Base-by-base conservation (phyloP, 2,329 filamentous ascomycete species). In the Neofusicoccum cordaticola region DNA sequence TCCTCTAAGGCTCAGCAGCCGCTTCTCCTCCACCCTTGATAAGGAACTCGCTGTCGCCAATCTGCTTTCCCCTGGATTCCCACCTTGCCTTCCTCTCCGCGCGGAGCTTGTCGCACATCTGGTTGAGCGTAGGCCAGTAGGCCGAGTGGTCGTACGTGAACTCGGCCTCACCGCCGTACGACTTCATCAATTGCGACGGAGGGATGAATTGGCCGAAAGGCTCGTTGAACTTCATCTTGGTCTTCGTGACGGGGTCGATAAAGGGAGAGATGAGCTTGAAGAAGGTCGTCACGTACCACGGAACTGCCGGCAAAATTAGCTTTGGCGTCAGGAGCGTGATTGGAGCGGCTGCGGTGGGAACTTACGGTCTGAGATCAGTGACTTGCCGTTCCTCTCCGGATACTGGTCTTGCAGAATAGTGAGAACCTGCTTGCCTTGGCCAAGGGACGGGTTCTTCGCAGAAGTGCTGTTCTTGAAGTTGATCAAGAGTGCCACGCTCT, bases 171-270 rank as follows among this genome's bases (percentile, higher is more conserved):
- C 95, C 94, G 53, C 89, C 88, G 71, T 90, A 88, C 65, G 88
- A 84, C 71, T 88, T 89, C 88, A 92, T 90, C 62, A 99, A 86
- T 76, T 98, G 94, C 71, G 89, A 84, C 7, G 88, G 79, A 4
- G 93, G 93, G 19, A 99, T 90, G 75, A 93, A 92, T 69, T 90
- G 83, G 70, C 84, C 85, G 82, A 97, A 88, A 74, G 96, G 90
- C 77, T 97, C 93, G 82, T 98, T 97, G 84, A 97, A 97, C 81
- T 95, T 96, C 81, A 99, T 88, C 83, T 99, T 99, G 73, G 95
- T 88, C 65, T 91, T 88, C 9, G 95, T 99, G 71, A 93, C 82
- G 7, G 95, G 95, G 78, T 99, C 95, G 79, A 99, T 97, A 79
- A 99, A 97, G 44, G 94, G 93, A 4, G 88, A 93, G 79, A 99